These are phyloP conservation scores for Harringtonia aguacate DNA, from an alignment of 2,329 filamentous ascomycete genomes.

Conservation along the genomic window DNA sequence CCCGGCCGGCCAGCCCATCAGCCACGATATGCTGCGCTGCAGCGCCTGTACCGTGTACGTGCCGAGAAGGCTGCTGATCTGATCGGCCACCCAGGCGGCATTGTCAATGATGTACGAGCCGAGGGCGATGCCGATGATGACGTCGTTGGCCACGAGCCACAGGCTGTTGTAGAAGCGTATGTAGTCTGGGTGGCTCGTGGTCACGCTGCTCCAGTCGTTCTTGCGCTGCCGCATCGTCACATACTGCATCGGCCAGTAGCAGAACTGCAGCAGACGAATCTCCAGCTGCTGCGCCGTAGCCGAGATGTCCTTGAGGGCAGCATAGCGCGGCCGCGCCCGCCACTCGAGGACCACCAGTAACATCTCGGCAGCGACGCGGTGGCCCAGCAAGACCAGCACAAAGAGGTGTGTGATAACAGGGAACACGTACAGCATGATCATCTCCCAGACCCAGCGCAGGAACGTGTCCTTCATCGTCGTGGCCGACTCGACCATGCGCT, in stretches of 20 bases:
- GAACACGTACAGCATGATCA: constrained; percentile 65
- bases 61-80: constrained; percentile 65
- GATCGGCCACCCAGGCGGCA: constrained; percentile 67
- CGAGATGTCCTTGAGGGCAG: constrained; percentile 88
- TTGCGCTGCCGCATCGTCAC: constrained; percentile 81
- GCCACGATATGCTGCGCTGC: constrained; percentile 81
- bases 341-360: constrained; percentile 76
- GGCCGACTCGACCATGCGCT: constrained; percentile 88
- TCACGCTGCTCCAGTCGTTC: constrained; percentile 90
- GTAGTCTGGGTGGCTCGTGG: constrained; percentile 91
- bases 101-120: constrained; percentile 98
- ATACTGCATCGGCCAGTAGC: constrained; percentile 98
- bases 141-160: constrained; percentile 96
- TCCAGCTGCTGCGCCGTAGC: constrained; percentile 96
- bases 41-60: constrained; percentile 83
- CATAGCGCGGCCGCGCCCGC: constrained; percentile 63
- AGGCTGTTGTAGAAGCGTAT: constrained; percentile 98
- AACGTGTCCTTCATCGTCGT: constrained; percentile 73
- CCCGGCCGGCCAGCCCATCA: constrained; percentile 92
- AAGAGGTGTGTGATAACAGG: constrained; percentile 65
- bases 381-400: constrained; percentile 65
- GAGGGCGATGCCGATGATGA: constrained; percentile 94
- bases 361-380: constrained; percentile 71
- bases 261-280: constrained; percentile 94
- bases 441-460: constrained; percentile 55